These are phyloP conservation scores for Fraxinus platypoda DNA, from an alignment of 305 asterid genomes.

Conservation along the genomic window DNA sequence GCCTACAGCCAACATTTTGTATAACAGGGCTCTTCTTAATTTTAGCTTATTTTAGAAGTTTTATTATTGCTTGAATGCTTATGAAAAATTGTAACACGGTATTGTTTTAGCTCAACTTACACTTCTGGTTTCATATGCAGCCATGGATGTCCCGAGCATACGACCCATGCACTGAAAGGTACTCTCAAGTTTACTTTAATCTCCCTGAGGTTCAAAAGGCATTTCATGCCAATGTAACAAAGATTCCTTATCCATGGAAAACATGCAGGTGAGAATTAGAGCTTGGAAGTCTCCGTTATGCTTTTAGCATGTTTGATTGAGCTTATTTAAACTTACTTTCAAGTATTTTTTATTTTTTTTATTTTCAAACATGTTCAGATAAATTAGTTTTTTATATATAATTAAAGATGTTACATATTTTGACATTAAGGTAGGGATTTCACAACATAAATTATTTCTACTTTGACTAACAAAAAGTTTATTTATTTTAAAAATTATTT, in stretches of 20 bases:
- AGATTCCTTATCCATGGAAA: constrained; percentile 68
- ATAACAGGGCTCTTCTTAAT: not conserved
- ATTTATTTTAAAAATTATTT: not conserved
- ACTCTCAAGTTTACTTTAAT: constrained; percentile 69
- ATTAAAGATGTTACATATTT: not conserved
- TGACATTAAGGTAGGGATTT: not conserved
- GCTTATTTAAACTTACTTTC: not conserved
- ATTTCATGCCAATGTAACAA: constrained; percentile 75
- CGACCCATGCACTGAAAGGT: constrained; percentile 87
- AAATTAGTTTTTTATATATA: not conserved
- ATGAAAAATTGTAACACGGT: not conserved
- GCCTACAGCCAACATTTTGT: not conserved
- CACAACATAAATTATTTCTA: not conserved
- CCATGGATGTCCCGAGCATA: constrained; percentile 93
- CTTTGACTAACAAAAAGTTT: not conserved
- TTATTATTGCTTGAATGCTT: not conserved
- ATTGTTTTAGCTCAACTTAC: constrained; percentile 12
- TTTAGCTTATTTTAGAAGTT: not conserved
- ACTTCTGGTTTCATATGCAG: constrained; percentile 38
- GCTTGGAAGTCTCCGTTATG: constrained; percentile 10
- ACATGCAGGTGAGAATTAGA: constrained; percentile 67
- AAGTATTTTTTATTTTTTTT: not conserved
- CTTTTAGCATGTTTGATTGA: not conserved
- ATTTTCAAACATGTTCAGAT: not conserved
- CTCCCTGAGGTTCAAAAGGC: constrained; percentile 87